Percentiles rank a stretch among this genome's conserved stretches.
phyloP scores from a whole-genome alignment of 257 asterid genomes.

The Plantago major region DNA sequence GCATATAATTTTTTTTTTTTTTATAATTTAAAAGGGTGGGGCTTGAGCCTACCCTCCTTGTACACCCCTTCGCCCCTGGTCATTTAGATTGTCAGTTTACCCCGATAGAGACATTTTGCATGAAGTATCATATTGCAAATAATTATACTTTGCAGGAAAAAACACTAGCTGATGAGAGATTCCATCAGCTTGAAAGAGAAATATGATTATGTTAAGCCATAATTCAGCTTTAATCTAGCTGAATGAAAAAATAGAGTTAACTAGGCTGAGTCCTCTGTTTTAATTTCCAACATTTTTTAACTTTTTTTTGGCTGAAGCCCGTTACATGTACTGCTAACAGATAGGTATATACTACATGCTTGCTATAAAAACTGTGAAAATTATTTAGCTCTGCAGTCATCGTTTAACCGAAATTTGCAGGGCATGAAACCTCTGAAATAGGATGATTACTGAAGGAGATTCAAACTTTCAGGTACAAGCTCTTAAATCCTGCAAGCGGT shows the following conservation, averaged over 20 bases:
- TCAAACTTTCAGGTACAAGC: slow-evolving; percentile 28
- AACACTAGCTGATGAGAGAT: neutral
- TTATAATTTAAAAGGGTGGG: no score
- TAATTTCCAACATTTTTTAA: neutral
- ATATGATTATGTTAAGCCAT: neutral
- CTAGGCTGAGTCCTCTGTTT: neutral
- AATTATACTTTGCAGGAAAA: neutral
- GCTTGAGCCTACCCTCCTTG: no score
- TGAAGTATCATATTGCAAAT: neutral
- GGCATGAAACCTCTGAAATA: slow-evolving; percentile 59
- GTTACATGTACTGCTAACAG: neutral
- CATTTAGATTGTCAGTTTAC: neutral
- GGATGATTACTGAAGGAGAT: slow-evolving; percentile 19
- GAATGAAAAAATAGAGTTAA: neutral
- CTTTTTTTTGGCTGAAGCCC: neutral
- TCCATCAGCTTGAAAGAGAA: no score
- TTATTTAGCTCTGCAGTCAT: neutral
- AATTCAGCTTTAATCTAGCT: neutral
- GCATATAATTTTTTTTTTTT: no score
- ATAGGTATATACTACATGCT: slow-evolving; percentile 2
- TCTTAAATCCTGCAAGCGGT: no score
- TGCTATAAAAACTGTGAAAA: neutral
- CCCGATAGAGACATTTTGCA: neutral
- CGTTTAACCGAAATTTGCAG: slow-evolving; percentile 24
- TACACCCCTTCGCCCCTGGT: no score